A percentile compares a stretch with the other conserved stretches of the same genome.
Evolutionary conservation across 345 rosid genomes (phyloP).

Genomic region (Eucalyptus virginea): DNA sequence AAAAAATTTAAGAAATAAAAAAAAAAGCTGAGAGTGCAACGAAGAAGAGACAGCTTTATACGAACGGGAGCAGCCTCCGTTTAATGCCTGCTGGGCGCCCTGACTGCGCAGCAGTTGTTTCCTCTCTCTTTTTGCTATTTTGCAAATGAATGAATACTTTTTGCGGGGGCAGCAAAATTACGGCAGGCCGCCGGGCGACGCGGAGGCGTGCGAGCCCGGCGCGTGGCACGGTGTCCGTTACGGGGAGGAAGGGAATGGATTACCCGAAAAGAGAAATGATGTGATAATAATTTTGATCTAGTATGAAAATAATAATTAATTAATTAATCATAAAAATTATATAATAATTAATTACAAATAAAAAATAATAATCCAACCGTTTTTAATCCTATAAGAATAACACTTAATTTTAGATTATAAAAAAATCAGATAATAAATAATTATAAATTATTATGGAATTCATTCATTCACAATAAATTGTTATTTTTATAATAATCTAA

Average conservation of each 20-base stretch:
- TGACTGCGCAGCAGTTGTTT: not conserved
- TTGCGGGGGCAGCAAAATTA: not conserved
- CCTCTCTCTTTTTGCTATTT: not conserved
- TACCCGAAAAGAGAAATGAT: no score
- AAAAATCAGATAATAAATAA: no score
- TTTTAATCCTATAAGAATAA: no score
- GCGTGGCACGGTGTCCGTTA: not conserved
- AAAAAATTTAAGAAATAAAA: rapidly evolving
- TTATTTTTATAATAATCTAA: no score
- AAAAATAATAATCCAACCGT: no score
- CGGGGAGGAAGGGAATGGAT: not conserved
- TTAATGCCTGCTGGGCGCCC: not conserved
- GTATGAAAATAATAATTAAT: no score
- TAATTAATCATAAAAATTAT: no score
- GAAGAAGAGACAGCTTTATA: not conserved
- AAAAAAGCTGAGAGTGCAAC: not conserved
- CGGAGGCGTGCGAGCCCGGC: not conserved
- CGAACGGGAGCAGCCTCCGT: not conserved
- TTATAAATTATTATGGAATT: no score
- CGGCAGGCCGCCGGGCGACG: not conserved
- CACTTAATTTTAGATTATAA: no score
- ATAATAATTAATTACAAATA: no score
- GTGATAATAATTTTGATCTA: no score
- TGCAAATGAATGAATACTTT: not conserved
- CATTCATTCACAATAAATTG: no score